Base-by-base conservation (phyloP, 2,329 filamentous ascomycete species). In the Fusarium piperis region DNA sequence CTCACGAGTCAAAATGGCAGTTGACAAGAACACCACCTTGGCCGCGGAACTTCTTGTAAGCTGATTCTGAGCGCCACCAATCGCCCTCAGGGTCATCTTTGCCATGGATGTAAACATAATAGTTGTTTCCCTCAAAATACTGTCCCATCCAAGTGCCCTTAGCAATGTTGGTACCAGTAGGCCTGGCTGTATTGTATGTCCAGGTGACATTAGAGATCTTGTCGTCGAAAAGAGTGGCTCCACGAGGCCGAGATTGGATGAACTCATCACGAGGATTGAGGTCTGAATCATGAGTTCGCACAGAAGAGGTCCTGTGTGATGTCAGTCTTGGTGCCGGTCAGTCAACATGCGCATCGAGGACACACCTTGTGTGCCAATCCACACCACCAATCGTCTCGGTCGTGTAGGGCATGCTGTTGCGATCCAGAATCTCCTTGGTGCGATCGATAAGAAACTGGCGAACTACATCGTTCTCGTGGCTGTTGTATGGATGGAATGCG, bases 121-220 rank as follows among this genome's bases (percentile, higher is more conserved):
- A 91, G 77, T 98, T 99, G 69, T 90, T 95, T 33, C 94, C 93
- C 82, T 98, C 95, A 76, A 97, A 98, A 79, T 98, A 98, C 30
- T 94, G 89, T 28, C 83, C 89, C 53, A 82, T 64, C 20, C 82
- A 80, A 16, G 74, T 75, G 18, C 73, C 66, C 65, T 75, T 58
- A 11, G 64, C 60, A 30, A 76, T 72, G n/a, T 68, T 74, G 8
- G 64, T 65, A 33, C 61, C 68, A 57, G 63, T 59, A 16, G 66
- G 68, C 32, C 57, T 68, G 30, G 59, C 71, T 20, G 46, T 66
- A 57, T 76, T 74, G n/a, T 77, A 73, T 12, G 78, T 79, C 46
- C 90, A 90, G 38, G 94, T 96, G 60, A 93, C 88, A 77, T 98
- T 98, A 33, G 94, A 93, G 41, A 86, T 83, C 52, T 90, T 84